Evolutionary conservation across 2,329 filamentous ascomycete genomes (phyloP).

Genomic region (Hawksworthiomyces lignivorus): DNA sequence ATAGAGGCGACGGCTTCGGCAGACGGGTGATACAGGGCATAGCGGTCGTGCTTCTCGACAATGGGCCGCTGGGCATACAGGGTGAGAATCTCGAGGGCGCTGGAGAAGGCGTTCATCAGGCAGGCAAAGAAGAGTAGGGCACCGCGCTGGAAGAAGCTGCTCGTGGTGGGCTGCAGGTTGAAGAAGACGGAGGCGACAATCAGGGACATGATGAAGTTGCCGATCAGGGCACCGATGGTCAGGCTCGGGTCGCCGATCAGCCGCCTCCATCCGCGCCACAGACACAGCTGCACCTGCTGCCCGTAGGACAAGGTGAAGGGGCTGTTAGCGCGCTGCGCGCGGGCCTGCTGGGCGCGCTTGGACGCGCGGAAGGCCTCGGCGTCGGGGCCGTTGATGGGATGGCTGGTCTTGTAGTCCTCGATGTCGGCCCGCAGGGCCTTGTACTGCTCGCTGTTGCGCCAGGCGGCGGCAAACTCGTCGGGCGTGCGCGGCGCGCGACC

Average conservation of each 20-base stretch:
- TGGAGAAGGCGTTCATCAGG: conserved; percentile 77
- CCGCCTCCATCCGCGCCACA: conserved; percentile 73
- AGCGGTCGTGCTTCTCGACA: conserved; percentile 81
- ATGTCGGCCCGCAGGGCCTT: conserved; percentile 45
- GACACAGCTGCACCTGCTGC: conserved; percentile 71
- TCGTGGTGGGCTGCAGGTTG: conserved; percentile 57
- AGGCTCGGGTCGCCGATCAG: conserved; percentile 69
- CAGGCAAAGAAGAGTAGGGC: conserved; percentile 82
- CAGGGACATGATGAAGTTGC: conserved; percentile 68
- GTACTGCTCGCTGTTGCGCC: conserved; percentile 49
- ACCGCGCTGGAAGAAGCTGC: conserved; percentile 71
- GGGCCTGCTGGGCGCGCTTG: conserved; percentile 47
- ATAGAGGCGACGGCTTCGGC: conserved; percentile 84
- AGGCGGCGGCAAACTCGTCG: conserved; percentile 52
- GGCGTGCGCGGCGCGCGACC: conserved; percentile 49
- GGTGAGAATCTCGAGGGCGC: conserved; percentile 75
- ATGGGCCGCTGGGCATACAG: conserved; percentile 85
- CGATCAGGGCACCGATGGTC: conserved; percentile 59
- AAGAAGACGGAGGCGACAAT: conserved; percentile 77
- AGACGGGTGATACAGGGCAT: conserved; percentile 83
- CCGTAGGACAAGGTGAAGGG: conserved; percentile 74
- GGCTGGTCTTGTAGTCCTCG: conserved; percentile 44
- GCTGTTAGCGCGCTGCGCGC: conserved; percentile 56
- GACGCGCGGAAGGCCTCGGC: conserved; percentile 49
- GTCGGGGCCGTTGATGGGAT: conserved; percentile 49